Evolutionary conservation across 352 stramenopile genomes (phyloP).

Genomic region (Aphanomyces invadans): DNA sequence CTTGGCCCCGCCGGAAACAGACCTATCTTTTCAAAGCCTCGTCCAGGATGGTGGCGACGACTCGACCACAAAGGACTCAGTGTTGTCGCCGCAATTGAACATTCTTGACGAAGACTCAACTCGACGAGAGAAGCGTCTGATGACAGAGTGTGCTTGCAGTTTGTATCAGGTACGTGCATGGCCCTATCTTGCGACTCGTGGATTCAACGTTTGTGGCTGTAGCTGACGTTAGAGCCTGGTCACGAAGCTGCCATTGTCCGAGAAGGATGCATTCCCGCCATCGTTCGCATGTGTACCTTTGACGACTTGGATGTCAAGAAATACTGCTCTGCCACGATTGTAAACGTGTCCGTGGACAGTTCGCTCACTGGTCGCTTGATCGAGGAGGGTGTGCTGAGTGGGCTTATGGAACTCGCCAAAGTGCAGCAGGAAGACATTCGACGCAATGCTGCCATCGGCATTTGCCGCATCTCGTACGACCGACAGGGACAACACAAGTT

Average conservation of each 20-base stretch:
- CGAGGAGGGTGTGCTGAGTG: slow-evolving; percentile 63
- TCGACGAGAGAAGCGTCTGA: background rate
- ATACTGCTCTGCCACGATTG: slow-evolving; percentile 69
- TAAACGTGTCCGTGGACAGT: slow-evolving; percentile 62
- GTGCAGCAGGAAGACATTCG: slow-evolving; percentile 70
- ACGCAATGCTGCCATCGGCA: slow-evolving; percentile 71
- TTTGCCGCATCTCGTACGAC: slow-evolving; percentile 79
- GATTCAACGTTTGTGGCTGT: background rate
- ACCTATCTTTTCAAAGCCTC: slow-evolving; percentile 29
- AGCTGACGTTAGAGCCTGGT: slow-evolving; percentile 55
- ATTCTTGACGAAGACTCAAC: background rate
- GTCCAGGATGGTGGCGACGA: background rate
- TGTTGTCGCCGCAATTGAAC: background rate
- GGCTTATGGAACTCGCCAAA: slow-evolving; percentile 68
- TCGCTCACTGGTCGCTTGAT: slow-evolving; percentile 47
- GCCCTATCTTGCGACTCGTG: background rate
- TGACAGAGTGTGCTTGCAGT: slow-evolving; percentile 11
- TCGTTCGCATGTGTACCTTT: slow-evolving; percentile 66
- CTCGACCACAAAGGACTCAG: slow-evolving; percentile 3
- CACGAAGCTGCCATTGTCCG: slow-evolving; percentile 69
- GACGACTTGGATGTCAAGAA: slow-evolving; percentile 77
- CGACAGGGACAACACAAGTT: slow-evolving; percentile 55
- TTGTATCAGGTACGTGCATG: background rate
- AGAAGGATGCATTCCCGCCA: slow-evolving; percentile 63
- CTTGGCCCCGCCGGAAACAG: slow-evolving; percentile 56